A percentile compares a stretch with the other conserved stretches of the same genome.
Evolutionary conservation across 805 yeast species (phyloP).

Genomic region (Wickerhamiella sorbophila): DNA sequence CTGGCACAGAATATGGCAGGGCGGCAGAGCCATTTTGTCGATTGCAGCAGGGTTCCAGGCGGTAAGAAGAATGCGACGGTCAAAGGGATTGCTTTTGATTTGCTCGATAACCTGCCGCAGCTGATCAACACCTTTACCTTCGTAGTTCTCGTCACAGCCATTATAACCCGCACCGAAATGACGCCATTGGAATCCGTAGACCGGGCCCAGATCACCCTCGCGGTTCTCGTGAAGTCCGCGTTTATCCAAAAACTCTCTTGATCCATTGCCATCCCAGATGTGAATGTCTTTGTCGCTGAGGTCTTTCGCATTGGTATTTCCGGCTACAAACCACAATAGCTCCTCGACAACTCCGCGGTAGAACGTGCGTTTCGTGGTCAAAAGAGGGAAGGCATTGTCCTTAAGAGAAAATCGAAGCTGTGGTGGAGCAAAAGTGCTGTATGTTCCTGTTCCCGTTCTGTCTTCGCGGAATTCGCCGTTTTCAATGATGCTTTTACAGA

Average conservation of each 20-base stretch:
- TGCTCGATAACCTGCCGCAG: conserved; percentile 63
- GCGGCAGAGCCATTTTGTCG: conserved; percentile 90
- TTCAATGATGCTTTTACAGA: conserved; percentile 59
- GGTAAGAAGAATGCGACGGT: conserved; percentile 82
- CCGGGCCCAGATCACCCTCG: conserved; percentile 96
- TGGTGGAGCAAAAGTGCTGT: conserved; percentile 86
- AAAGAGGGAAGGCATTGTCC: conserved; percentile 64
- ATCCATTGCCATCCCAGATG: conserved; percentile 98
- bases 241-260: conserved; percentile 75
- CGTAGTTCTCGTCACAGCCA: conserved; percentile 76
- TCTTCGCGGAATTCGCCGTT: conserved; percentile 90
- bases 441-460: conserved; percentile 95
- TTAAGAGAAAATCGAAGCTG: conserved; percentile 71
- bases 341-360: conserved; percentile 81
- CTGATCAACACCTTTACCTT: conserved; percentile 86
- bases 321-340: conserved; percentile 81
- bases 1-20: conserved; percentile 94
- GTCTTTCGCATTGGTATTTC: conserved; percentile 75
- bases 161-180: conserved; percentile 91
- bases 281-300: conserved; percentile 76
- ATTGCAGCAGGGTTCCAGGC: conserved; percentile 99
- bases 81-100: conserved; percentile 79
- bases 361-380: conserved; percentile 88
- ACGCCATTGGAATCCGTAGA: conserved; percentile 98
- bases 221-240: conserved; percentile 67